Conservation (phyloP, 306 rosid species). For the Citrullus colocynthis region DNA sequence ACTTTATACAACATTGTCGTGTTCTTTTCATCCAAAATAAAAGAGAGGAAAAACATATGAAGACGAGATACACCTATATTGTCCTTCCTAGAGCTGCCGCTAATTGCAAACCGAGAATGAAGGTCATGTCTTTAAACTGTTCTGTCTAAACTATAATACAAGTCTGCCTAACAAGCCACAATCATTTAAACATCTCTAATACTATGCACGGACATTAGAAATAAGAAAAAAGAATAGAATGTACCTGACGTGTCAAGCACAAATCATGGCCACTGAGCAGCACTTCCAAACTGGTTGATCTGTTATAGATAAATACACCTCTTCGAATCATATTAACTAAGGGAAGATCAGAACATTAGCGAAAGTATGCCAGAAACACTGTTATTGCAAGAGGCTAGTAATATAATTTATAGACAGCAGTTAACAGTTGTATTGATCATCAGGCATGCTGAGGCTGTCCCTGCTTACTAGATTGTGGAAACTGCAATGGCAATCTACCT, state of each 20-base stretch:
- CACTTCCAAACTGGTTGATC: neutral
- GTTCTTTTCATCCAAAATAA: too few species aligned
- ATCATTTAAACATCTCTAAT: neutral
- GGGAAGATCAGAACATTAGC: neutral
- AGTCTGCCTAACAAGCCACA: neutral
- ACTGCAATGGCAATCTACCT: neutral
- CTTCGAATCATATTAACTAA: neutral
- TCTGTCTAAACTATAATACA: neutral
- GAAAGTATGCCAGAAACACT: neutral
- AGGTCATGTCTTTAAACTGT: neutral
- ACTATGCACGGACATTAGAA: neutral
- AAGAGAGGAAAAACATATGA: too few species aligned
- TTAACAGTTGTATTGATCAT: neutral
- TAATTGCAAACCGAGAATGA: neutral
- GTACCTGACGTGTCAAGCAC: neutral
- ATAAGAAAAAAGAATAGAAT: neutral
- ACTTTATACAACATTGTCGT: too few species aligned
- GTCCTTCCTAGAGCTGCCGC: neutral
- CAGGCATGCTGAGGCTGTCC: neutral
- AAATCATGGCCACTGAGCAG: neutral
- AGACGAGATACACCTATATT: neutral
- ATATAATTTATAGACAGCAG: too few species aligned
- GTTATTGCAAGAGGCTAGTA: too few species aligned
- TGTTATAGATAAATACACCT: neutral
- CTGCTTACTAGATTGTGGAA: neutral